Base-by-base conservation (phyloP, 345 rosid species). In the Gossypium rotundifolium region DNA sequence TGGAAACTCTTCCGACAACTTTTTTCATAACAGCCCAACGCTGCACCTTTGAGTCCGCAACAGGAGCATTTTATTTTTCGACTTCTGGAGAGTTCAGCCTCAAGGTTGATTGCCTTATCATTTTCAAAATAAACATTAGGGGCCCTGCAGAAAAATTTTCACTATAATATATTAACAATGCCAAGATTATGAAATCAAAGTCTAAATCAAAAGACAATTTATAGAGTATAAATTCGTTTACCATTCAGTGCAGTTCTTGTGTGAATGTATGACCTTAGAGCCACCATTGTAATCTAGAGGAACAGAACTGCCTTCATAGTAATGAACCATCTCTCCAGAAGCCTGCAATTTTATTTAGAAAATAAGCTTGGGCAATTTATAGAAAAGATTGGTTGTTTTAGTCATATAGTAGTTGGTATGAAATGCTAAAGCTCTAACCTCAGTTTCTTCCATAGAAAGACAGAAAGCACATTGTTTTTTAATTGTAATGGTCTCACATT, bases 41-140 rank as follows among this genome's bases (percentile, higher is more conserved):
- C 93, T 70, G 99, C 99, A 53, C 99, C 98, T 84, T 93, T 95
- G 78, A 87, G 85, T 51, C 91, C 93, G 73, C 99, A 95, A 75
- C 86, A 82, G 79, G 88, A 80, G 77, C 98, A 95, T 76, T 75
- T 88, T 60, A 95, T 91, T 81, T 88, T 87, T 68, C 78, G 77
- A 74, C 97, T 90, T 86, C 99, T 91, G 73, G 89, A 82, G 78
- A 95, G 60, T 81, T 95, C 99, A 79, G 84, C 90, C 78, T 89
- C 92, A 45, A 95, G 98, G 79, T 95, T 91, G 76, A 93, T 82
- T 71, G 85, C 94, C 68, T 77, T 83, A 14, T 83, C 89, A 75
- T 83, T 82, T 76, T 88, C 85, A 82, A 93, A 93, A 71, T 87
- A 95, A 11, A 95, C 94, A 74, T 91, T 95, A 51, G 98, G 99